Evolutionary conservation across 164 flowering plant genomes (phyloP).

Genomic region (Echeveria elegans): DNA sequence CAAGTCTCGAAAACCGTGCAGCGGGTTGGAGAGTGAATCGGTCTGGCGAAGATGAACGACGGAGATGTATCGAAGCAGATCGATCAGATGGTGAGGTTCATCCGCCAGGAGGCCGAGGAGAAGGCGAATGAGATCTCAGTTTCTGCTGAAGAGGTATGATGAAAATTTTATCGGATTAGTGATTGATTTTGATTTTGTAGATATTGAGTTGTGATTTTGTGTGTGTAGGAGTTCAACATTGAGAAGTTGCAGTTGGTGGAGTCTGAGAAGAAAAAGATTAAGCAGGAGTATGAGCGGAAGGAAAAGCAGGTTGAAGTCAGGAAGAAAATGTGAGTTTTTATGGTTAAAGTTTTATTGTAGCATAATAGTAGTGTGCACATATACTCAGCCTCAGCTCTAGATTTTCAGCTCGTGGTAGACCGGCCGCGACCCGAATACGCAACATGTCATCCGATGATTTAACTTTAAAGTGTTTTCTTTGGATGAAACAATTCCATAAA

Average conservation of each 20-base stretch:
- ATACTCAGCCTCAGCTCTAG: too few relatives aligned
- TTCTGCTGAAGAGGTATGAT: slow-evolving; percentile 32
- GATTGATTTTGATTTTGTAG: not conserved
- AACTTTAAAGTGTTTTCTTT: too few relatives aligned
- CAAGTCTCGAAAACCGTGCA: not conserved
- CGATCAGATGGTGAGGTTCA: slow-evolving; percentile 42
- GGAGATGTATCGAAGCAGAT: slow-evolving; percentile 41
- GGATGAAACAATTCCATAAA: too few relatives aligned
- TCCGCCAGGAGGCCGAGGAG: slow-evolving; percentile 42
- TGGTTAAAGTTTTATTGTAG: not conserved
- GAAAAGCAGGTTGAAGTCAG: slow-evolving; percentile 84
- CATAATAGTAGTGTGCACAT: too few relatives aligned
- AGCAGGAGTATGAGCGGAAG: slow-evolving; percentile 84
- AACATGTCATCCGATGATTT: too few relatives aligned
- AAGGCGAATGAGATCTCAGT: slow-evolving; percentile 36
- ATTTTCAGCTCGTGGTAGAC: too few relatives aligned
- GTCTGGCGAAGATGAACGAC: slow-evolving; percentile 28
- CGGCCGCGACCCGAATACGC: too few relatives aligned
- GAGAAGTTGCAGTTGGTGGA: slow-evolving; percentile 87
- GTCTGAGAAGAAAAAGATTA: slow-evolving; percentile 90
- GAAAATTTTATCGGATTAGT: too few relatives aligned
- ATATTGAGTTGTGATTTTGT: too few relatives aligned
- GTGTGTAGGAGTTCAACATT: slow-evolving; percentile 73
- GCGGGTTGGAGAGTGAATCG: not conserved
- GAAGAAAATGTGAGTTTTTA: slow-evolving; percentile 59